Percentiles rank a stretch among this genome's conserved stretches.
Conservation (phyloP, 768 basidiomycete genomes). For the Suillus tomentosus region DNA sequence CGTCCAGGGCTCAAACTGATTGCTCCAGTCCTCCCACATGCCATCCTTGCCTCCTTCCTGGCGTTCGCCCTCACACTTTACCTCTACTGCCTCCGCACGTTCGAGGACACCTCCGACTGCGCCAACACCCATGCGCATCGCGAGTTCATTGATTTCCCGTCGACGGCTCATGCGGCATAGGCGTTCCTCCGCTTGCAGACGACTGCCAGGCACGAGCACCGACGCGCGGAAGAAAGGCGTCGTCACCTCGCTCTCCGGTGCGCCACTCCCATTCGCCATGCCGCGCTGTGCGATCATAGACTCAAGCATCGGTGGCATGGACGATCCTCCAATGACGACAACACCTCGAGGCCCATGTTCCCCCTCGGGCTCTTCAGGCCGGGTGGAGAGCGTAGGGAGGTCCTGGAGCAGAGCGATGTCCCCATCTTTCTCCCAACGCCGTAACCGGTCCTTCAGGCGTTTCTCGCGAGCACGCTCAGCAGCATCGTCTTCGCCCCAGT, state of each 20-base stretch:
- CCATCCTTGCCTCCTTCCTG: conserved; percentile 20
- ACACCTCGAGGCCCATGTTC: conserved; percentile 39
- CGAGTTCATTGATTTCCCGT: conserved; percentile 77
- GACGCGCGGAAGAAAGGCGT: conserved; percentile 67
- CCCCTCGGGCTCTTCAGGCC: conserved; percentile 40
- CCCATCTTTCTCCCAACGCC: conserved; percentile 68
- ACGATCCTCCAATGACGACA: conserved; percentile 51
- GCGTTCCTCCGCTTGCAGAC: conserved; percentile 57
- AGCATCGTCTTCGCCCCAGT: conserved; percentile 68
- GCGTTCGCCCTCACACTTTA: conserved; percentile 13
- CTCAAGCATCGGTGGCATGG: conserved; percentile 32
- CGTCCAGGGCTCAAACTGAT: conserved; percentile 66
- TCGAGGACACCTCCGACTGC: conserved; percentile 70
- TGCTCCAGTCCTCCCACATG: conserved; percentile 70
- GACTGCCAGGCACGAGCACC: conserved; percentile 62
- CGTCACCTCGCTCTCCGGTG: conserved; percentile 26
- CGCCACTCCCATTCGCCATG: conserved; percentile 23
- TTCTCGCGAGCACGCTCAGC: conserved; percentile 71
- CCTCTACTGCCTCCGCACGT: conserved; percentile 14
- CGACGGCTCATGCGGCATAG: conserved; percentile 60
- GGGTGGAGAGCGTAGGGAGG: conserved; percentile 52
- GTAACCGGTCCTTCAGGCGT: conserved; percentile 69
- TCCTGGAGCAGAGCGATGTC: conserved; percentile 62
- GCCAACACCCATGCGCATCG: conserved; percentile 82
- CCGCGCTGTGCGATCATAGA: conserved; percentile 17